Evolutionary conservation across 2,329 filamentous ascomycete genomes (phyloP).

Genomic region (Hypoxylon sp.): DNA sequence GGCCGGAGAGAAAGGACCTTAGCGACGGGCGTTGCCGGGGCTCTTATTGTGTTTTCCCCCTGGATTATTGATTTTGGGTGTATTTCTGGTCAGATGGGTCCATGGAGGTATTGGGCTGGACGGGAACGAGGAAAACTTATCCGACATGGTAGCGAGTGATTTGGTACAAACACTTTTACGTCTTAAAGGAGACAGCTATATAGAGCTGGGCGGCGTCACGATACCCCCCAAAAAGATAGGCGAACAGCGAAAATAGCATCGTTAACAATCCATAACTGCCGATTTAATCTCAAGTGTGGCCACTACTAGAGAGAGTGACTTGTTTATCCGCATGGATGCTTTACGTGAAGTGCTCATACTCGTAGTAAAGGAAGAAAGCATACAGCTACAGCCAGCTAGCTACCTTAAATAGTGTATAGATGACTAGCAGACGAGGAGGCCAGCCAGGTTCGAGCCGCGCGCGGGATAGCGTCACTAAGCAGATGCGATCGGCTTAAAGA

Average conservation of each 20-base stretch:
- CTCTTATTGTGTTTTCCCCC: slow-evolving; percentile 8
- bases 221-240: slow-evolving; percentile 42
- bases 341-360: no score
- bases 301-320: not conserved
- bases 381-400: not conserved
- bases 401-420: not conserved
- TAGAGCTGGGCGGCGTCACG: slow-evolving; percentile 37
- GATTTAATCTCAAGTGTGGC: not conserved
- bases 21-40: slow-evolving; percentile 30
- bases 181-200: slow-evolving; percentile 36
- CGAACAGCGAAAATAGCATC: slow-evolving; percentile 18
- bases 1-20: slow-evolving; percentile 5
- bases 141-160: slow-evolving; percentile 3
- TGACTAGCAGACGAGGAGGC: not conserved
- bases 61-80: slow-evolving; percentile 4
- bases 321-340: no score
- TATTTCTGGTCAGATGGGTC: slow-evolving; percentile 13
- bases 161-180: slow-evolving; percentile 5
- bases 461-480: slow-evolving; percentile 26
- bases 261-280: slow-evolving; percentile 11
- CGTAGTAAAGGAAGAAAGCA: not conserved
- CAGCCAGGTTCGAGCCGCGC: slow-evolving; percentile 5
- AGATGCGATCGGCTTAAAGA: slow-evolving; percentile 11
- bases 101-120: slow-evolving; percentile 3
- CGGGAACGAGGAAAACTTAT: slow-evolving; percentile 23